Conservation (phyloP, 306 rosid species). For the Prunus mongolica region DNA sequence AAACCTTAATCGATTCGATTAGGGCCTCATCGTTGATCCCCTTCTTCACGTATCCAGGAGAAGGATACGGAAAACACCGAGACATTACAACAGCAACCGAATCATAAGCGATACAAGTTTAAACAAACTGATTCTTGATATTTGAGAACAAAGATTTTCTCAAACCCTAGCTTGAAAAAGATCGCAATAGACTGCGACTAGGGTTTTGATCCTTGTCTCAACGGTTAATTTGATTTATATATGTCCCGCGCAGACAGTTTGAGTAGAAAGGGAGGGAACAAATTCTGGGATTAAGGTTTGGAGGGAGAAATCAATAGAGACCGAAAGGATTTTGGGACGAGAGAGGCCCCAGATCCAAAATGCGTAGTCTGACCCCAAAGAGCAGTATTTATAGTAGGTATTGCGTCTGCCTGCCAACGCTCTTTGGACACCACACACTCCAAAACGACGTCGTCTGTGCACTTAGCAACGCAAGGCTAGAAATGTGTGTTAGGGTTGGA, state of each 20-base stretch:
- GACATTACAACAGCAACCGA: slow-evolving; percentile 18
- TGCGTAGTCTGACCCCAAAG: accelerated
- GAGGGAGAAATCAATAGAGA: not conserved
- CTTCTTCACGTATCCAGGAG: slow-evolving; percentile 27
- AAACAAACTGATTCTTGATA: not conserved
- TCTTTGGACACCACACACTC: not conserved
- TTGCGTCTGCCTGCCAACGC: not conserved
- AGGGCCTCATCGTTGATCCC: slow-evolving; percentile 22
- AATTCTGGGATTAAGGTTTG: not conserved
- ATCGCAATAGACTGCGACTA: not conserved
- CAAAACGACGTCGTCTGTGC: not conserved
- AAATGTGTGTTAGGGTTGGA: too few species aligned
- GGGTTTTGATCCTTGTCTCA: slow-evolving; percentile 12
- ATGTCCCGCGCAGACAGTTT: slow-evolving; percentile 5
- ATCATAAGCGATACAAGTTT: not conserved
- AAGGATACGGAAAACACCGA: slow-evolving; percentile 37
- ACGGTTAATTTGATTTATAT: not conserved
- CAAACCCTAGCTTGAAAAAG: slow-evolving; percentile 11
- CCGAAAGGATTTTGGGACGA: not conserved
- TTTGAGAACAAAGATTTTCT: not conserved
- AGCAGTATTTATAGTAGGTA: slow-evolving; percentile 8
- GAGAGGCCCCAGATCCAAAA: slow-evolving; percentile 12
- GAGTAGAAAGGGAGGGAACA: not conserved
- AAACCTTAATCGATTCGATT: slow-evolving; percentile 39
- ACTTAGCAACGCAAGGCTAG: not conserved